Base-by-base conservation (phyloP, 441 rosid species). In the Metrosideros polymorpha region DNA sequence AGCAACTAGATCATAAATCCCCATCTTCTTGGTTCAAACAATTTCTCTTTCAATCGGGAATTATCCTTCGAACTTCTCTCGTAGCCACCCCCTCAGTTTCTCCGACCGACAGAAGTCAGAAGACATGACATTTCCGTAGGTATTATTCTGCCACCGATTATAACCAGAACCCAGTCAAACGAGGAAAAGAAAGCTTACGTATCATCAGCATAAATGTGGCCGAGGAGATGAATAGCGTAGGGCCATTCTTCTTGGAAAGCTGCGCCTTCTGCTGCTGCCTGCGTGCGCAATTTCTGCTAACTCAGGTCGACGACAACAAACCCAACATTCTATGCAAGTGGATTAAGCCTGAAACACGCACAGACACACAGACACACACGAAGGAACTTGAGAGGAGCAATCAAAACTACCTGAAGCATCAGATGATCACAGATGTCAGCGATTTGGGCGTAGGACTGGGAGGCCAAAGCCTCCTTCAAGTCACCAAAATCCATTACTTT, bases 241-340 rank as follows among this genome's bases (percentile, higher is more conserved):
- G 98, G 99, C 99, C 99, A 97, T 39, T 97, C 96, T 84, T 92
- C 96, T 77, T 94, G 96, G 89, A 91, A 94, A 25, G 93, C 86
- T 84, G 91, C 56, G 51, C 98, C 98, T 63, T 96, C 98, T 13
- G 94, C 88, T 0, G 98, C 92, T 56, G 91, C 94, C 99, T 97
- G 91, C 53, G 47, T 27, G 17, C 42, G 27, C 5, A 6, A 22
- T 10, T 19, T 71, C 22, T 39, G n/a, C 79, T 71, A 22, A 35
- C n/a, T 71, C n/a, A 71, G 79, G 79, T 71, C 47, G 47, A 22
- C n/a, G 79, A 71, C 79, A 35, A 6, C n/a, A 71, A 71, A 35
- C 79, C 79, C n/a, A 66, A 66, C n/a, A 66, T 35, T 35, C 45
- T 88, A 63, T 19, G 7, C 85, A 14, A 51, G 55, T 24, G 15